Percentiles rank a stretch among this genome's conserved stretches.
These are phyloP conservation scores for Aurinia saxatilis DNA, from an alignment of 345 rosid species.

Conservation along the genomic window DNA sequence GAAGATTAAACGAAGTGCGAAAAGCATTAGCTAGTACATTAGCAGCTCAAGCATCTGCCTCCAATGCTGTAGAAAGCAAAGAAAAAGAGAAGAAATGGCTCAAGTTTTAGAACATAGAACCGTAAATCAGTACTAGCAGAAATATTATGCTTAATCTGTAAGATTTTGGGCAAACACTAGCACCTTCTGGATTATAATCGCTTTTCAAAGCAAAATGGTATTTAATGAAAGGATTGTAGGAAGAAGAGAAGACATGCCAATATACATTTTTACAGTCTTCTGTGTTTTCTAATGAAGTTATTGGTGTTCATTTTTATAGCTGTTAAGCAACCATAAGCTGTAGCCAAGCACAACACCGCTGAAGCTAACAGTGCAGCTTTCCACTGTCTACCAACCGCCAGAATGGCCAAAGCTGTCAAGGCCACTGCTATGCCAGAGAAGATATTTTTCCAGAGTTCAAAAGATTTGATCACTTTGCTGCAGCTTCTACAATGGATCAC, in stretches of 20 bases:
- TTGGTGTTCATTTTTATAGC: slow-evolving; percentile 68
- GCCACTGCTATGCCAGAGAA: slow-evolving; percentile 42
- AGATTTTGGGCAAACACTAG: not conserved
- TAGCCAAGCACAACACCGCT: slow-evolving; percentile 51
- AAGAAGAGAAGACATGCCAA: not conserved
- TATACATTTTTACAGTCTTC: slow-evolving; percentile 48
- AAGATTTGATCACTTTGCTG: slow-evolving; percentile 48
- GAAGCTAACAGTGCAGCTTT: slow-evolving; percentile 49
- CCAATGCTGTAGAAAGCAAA: slow-evolving; percentile 54
- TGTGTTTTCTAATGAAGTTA: slow-evolving; percentile 79
- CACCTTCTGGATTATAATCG: slow-evolving; percentile 13
- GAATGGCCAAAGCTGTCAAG: slow-evolving; percentile 53
- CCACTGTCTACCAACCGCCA: slow-evolving; percentile 67
- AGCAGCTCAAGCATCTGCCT: slow-evolving; percentile 67
- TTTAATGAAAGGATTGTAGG: not conserved
- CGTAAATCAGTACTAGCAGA: not conserved
- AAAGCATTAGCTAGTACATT: slow-evolving; percentile 58
- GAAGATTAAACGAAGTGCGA: slow-evolving; percentile 60
- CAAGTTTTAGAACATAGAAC: slow-evolving; percentile 44
- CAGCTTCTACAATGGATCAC: slow-evolving; percentile 85
- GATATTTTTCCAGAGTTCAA: slow-evolving; percentile 50
- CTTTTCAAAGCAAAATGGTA: slow-evolving; percentile 8
- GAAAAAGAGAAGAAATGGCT: slow-evolving; percentile 97
- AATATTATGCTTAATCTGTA: not conserved
- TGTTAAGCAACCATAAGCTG: slow-evolving; percentile 53